Evolutionary conservation across 2,329 filamentous ascomycete species (phyloP).

Genomic region (Fusarium circinatum): DNA sequence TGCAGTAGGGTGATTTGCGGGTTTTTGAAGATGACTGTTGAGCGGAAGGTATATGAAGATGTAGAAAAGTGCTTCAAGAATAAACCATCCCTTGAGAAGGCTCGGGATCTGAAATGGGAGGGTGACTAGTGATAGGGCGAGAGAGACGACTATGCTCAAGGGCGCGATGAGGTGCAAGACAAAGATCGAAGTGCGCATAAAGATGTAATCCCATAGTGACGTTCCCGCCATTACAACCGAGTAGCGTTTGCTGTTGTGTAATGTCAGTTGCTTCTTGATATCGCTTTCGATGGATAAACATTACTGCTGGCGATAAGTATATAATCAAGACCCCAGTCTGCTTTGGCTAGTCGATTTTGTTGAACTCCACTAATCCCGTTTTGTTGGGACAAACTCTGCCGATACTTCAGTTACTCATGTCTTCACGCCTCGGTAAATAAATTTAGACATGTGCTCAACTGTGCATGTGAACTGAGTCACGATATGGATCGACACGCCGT

Average conservation of each 20-base stretch:
- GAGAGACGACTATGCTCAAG: conserved; percentile 58
- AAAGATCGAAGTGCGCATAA: conserved; percentile 59
- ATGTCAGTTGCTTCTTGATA: neutral
- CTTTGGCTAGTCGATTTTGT: neutral
- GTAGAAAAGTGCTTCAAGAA: conserved; percentile 65
- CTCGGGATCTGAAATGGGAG: conserved; percentile 43
- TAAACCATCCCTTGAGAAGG: conserved; percentile 55
- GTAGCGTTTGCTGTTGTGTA: neutral
- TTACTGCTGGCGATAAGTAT: neutral
- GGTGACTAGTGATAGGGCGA: conserved; percentile 42
- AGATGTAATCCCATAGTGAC: conserved; percentile 41
- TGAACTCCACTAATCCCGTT: neutral
- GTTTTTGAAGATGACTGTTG: conserved; percentile 60
- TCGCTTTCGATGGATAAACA: neutral
- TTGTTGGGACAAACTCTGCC: conserved; percentile 3
- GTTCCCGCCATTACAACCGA: neutral
- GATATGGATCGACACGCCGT: neutral
- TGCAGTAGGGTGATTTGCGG: conserved; percentile 60
- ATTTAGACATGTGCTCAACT: neutral
- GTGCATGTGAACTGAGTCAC: neutral
- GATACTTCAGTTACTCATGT: neutral
- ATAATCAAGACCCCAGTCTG: neutral
- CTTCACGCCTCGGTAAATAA: neutral
- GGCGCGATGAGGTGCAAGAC: conserved; percentile 61
- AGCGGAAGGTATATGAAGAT: conserved; percentile 63